These are phyloP conservation scores for Trichoderma breve DNA, from an alignment of 2,329 filamentous ascomycete genomes.

Conservation along the genomic window DNA sequence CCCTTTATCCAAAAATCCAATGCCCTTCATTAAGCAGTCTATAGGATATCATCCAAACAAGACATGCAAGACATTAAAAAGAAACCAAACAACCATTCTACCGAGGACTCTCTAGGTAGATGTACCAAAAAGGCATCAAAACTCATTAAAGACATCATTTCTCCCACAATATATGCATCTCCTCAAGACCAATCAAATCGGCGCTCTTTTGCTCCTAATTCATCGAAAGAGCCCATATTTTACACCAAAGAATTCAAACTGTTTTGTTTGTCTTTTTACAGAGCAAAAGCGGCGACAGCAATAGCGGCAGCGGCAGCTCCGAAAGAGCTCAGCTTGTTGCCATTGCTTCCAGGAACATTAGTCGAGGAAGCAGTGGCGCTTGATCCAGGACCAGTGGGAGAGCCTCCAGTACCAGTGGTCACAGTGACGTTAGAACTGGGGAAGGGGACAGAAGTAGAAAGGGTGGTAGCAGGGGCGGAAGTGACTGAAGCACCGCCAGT, in stretches of 20 bases:
- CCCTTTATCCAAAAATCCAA: not conserved
- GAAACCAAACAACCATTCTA: not conserved
- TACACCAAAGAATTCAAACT: not conserved
- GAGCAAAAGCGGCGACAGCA: conserved; percentile 30
- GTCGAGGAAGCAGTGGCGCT: conserved; percentile 20
- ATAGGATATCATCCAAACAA: not conserved
- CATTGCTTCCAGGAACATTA: conserved; percentile 19
- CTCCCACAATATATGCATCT: not conserved
- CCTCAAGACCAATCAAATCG: not conserved
- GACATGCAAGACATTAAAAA: not conserved
- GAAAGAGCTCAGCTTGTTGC: conserved; percentile 31
- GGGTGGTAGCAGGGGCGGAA: conserved; percentile 24
- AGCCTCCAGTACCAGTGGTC: not conserved
- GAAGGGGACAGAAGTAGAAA: conserved; percentile 25
- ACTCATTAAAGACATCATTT: not conserved
- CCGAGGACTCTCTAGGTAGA: not conserved
- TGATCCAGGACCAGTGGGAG: conserved; percentile 21
- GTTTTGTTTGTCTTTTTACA: conserved; percentile 27
- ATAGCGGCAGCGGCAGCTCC: conserved; percentile 34
- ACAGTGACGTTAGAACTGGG: conserved; percentile 23
- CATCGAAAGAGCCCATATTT: not conserved
- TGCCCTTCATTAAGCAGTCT: not conserved
- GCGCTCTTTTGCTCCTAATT: not conserved
- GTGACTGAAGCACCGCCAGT: conserved; percentile 21
- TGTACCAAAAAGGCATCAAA: not conserved